Percentiles rank a stretch among this genome's conserved stretches.
Evolutionary conservation across 2,329 filamentous ascomycete species (phyloP).

Genomic region (Penicillium fuscoglaucum): DNA sequence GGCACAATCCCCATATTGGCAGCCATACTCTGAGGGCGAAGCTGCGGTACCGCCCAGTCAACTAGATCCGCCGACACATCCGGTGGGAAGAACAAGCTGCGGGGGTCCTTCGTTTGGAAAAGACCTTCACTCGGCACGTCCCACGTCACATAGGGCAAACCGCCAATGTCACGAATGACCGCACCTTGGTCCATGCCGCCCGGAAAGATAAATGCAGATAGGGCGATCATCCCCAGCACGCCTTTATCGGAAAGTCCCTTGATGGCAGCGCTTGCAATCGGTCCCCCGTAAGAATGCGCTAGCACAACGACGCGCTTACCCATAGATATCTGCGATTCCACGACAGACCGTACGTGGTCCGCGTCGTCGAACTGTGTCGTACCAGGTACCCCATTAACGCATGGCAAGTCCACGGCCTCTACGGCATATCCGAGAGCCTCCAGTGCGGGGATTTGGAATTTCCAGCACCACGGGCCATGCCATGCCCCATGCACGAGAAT

Average conservation of each 20-base stretch:
- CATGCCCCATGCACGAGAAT: slow-evolving; percentile 5
- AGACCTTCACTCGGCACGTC: neutral
- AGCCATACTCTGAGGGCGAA: slow-evolving; percentile 1
- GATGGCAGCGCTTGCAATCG: neutral
- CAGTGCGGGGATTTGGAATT: slow-evolving; percentile 1
- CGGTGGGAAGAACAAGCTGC: neutral
- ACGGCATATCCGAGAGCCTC: neutral
- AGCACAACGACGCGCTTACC: neutral
- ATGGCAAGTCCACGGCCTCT: neutral
- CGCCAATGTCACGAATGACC: neutral
- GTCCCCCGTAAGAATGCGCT: slow-evolving; percentile 1
- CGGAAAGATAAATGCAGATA: neutral
- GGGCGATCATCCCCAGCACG: neutral
- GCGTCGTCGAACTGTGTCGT: neutral
- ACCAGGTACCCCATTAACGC: neutral
- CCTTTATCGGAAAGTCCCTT: neutral
- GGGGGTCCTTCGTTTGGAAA: neutral
- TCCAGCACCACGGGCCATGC: slow-evolving; percentile 8
- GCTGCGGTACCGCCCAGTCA: neutral
- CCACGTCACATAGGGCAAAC: neutral
- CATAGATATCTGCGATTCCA: neutral
- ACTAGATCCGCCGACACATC: neutral
- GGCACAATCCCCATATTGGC: neutral
- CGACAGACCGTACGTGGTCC: neutral
- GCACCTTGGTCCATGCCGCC: neutral